Base-by-base conservation (phyloP, 495 filamentous ascomycete genomes). In the Penicillium crystallinum region DNA sequence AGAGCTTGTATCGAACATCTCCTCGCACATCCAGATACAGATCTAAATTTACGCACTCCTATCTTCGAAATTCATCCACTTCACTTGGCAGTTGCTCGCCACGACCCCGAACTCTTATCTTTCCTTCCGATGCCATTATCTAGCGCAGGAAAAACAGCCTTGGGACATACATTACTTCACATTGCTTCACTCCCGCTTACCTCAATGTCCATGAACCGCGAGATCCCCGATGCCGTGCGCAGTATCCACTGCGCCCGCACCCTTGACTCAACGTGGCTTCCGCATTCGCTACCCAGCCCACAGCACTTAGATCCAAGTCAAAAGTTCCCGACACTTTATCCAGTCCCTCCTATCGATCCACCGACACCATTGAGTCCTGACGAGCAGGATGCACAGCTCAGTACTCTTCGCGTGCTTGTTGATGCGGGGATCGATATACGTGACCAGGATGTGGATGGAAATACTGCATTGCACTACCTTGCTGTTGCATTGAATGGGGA, bases 11-110 rank as follows among this genome's bases (percentile, higher is more conserved):
- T 45, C 1, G 14, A 6, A 14, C 27, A 45, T 21, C 42, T 45
- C 21, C 42, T 45, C 1, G 1, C 27, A 10, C 42, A 45, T 7
- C 42, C 42, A 0, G 27, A 19, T 14, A 21, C 33, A 9, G 25
- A 45, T 2, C n/a, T 21, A 19, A 14, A 45, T 14, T 25, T 61
- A 9, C 53, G 58, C 12, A 52, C 58, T 11, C 58, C 49, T 22
- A 43, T 61, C 15, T 61, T 56, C 22, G 11, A 50, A 6, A 23
- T 61, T 6, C 53, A 61, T 42, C 46, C 30, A 7, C 53, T 61
- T 11, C 58, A 61, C 30, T 61, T 61, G 12, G 54, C 54, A 35
- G 47, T 38, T 14, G 58, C 58, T 5, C 38, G 36, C 7, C 58
- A 61, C 33, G 30, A 54, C 22, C 54, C 54, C 3, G 46, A 54